Conservation (phyloP, 768 basidiomycete species). For the Cystobasidium onofrii region DNA sequence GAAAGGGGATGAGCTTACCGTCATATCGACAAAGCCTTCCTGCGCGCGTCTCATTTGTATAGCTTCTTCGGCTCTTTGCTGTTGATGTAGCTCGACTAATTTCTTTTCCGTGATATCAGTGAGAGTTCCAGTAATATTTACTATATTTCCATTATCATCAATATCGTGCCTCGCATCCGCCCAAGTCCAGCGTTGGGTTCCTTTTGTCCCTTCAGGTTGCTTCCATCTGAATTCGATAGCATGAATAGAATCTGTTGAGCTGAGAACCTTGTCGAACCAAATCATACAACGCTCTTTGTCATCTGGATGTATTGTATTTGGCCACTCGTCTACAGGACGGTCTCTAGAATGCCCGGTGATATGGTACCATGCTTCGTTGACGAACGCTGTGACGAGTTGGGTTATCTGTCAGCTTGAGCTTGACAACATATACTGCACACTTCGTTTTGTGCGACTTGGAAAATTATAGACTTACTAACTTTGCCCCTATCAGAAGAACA, state of each 20-base stretch:
- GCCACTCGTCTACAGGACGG: not conserved
- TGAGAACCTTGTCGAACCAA: not conserved
- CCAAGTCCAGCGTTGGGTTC: slow-evolving; percentile 21
- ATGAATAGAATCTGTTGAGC: not conserved
- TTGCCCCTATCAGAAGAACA: not conserved
- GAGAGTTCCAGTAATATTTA: not conserved
- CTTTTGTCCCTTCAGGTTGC: not conserved
- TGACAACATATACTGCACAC: not conserved
- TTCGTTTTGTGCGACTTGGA: too few species aligned
- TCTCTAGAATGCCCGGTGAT: slow-evolving; percentile 19
- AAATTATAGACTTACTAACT: not conserved
- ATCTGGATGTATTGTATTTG: slow-evolving; percentile 12
- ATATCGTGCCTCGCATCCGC: not conserved
- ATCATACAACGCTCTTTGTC: not conserved
- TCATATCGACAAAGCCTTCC: slow-evolving; percentile 29
- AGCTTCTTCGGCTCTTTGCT: slow-evolving; percentile 15
- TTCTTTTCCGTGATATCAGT: slow-evolving; percentile 26
- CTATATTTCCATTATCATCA: not conserved
- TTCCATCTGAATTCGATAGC: slow-evolving; percentile 21
- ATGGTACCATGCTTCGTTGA: slow-evolving; percentile 25
- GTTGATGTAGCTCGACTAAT: not conserved
- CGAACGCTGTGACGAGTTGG: too few species aligned
- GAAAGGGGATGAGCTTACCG: not conserved
- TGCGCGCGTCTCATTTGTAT: slow-evolving; percentile 20
- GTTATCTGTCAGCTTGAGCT: not conserved